These are phyloP conservation scores for Arxiozyma bovina DNA, from an alignment of 1,139 yeast species.

Conservation along the genomic window DNA sequence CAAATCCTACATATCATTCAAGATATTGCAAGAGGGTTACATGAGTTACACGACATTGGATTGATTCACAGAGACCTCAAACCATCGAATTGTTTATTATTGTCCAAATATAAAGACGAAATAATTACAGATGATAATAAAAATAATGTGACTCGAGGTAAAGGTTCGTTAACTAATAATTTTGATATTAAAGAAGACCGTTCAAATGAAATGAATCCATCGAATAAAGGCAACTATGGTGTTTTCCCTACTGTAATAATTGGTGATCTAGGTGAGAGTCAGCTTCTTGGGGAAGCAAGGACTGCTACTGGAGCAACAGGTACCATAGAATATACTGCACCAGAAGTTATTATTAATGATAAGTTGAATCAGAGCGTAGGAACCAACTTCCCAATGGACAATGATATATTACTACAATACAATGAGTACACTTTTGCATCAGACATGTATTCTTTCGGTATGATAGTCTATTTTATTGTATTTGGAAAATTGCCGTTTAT, in stretches of 20 bases:
- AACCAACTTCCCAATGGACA: not conserved
- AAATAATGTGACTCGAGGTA: constrained; percentile 19
- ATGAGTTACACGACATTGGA: constrained; percentile 62
- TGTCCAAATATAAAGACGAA: constrained; percentile 19
- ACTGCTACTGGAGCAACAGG: constrained; percentile 73
- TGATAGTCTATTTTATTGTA: constrained; percentile 66
- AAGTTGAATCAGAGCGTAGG: constrained; percentile 3
- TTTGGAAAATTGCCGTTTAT: constrained; percentile 62
- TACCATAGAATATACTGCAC: constrained; percentile 79
- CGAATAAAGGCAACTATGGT: constrained; percentile 11
- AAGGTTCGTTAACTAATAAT: constrained; percentile 6
- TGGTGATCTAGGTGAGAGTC: constrained; percentile 87
- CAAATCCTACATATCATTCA: constrained; percentile 58
- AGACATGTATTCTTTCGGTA: constrained; percentile 75
- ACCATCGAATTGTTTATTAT: constrained; percentile 74
- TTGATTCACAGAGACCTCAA: constrained; percentile 80
- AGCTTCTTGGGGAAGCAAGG: constrained; percentile 51
- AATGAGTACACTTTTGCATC: constrained; percentile 59
- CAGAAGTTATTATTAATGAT: constrained; percentile 50
- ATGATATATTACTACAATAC: constrained; percentile 11
- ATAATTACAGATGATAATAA: not conserved
- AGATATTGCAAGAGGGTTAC: constrained; percentile 63
- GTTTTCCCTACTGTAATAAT: constrained; percentile 61
- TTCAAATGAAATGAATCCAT: no score
- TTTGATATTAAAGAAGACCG: not conserved